These are phyloP conservation scores for Lentinula aciculospora DNA, from an alignment of 768 basidiomycete genomes.

Conservation along the genomic window DNA sequence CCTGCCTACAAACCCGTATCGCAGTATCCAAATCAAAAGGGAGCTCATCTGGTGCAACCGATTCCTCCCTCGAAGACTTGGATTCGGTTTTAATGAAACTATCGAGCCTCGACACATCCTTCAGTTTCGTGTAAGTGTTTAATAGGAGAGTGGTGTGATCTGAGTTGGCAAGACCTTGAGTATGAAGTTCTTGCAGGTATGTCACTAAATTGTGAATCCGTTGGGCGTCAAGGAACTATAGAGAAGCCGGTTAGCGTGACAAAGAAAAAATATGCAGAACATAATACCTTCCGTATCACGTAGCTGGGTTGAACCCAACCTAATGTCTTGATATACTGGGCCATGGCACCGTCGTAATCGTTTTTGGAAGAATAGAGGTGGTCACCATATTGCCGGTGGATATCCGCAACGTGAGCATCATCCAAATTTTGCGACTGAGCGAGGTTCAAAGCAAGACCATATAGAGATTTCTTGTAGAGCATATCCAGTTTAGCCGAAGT, in stretches of 20 bases:
- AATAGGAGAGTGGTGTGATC: conserved; percentile 96
- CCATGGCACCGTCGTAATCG: conserved; percentile 92
- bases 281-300: conserved; percentile 85
- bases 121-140: conserved; percentile 96
- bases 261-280: not conserved
- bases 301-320: conserved; percentile 90
- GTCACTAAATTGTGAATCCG: conserved; percentile 92
- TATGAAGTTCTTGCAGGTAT: conserved; percentile 93
- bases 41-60: conserved; percentile 50
- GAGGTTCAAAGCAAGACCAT: conserved; percentile 72
- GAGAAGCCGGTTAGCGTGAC: not conserved
- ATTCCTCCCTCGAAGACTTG: conserved; percentile 29
- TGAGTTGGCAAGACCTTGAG: conserved; percentile 83
- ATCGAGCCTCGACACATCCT: conserved; percentile 84
- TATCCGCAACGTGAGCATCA: conserved; percentile 73
- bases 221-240: conserved; percentile 92
- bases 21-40: conserved; percentile 98
- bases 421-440: conserved; percentile 78
- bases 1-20: conserved; percentile 93
- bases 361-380: conserved; percentile 77
- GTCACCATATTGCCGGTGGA: conserved; percentile 87
- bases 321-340: conserved; percentile 87
- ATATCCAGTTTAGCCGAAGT: conserved; percentile 83
- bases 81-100: conserved; percentile 90
- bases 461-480: conserved; percentile 77